Base-by-base conservation (phyloP, 345 rosid genomes). In the Gossypioides kirkii region DNA sequence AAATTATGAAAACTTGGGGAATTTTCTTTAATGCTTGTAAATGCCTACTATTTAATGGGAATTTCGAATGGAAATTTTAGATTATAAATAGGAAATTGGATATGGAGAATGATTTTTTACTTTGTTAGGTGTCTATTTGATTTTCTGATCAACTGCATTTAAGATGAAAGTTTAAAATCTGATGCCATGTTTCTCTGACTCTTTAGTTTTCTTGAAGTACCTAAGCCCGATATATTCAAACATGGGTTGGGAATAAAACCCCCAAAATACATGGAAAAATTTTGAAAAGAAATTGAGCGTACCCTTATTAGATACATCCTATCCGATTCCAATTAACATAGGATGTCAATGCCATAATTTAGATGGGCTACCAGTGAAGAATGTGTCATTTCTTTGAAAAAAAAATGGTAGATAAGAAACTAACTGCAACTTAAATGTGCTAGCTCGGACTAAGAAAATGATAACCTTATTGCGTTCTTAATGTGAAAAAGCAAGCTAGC, bases 111-210 rank as follows among this genome's bases (percentile, higher is more conserved):
- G 70, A 12, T 23, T 45, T 65, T 45, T 38, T 45, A 45, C 70
- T 13, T 65, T 65, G 36, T 26, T 45, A 65, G 53, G 6, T 65
- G 45, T 23, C 54, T 65, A 45, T 65, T 43, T 65, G 20, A 23
- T 66, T 23, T 66, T 66, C 38, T 46, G 41, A 46, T 66, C 12
- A 65, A 65, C 53, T 23, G 20, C 70, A 45, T 65, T 65, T 22
- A 38, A 62, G 47, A 62, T 38, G 46, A 38, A 38, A 3, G 47
- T 38, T 38, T 61, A 38, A 22, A 22, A 36, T 12, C 25, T 4
- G 23, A n/a, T n/a, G 7, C 23, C 54, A 49, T 55, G 61, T 10
- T 55, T 55, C 61, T 22, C 16, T 5, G 13, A 55, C 60, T 55
- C 61, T 22, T 55, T 13, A 22, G 22, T 55, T 22, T 55, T 55